These are phyloP conservation scores for Thuidium tamariscinum DNA, from an alignment of 225 moss, liverwort and hornwort species.

Conservation along the genomic window DNA sequence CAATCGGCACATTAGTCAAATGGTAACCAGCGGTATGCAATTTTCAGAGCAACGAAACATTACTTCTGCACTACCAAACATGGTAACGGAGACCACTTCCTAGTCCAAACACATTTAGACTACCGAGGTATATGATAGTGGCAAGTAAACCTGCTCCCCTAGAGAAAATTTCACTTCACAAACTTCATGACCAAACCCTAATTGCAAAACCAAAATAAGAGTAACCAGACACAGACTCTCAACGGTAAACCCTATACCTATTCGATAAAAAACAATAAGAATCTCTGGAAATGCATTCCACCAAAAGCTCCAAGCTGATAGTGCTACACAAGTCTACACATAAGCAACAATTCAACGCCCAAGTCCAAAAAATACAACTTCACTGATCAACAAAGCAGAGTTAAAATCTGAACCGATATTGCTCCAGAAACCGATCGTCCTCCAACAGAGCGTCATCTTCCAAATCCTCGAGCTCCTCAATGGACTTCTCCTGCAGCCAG, in stretches of 20 bases:
- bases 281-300: not conserved
- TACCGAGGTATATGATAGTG: not conserved
- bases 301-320: not conserved
- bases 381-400: not conserved
- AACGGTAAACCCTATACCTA: not conserved
- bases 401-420: slow-evolving; percentile 49
- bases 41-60: not conserved
- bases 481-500: slow-evolving; percentile 66
- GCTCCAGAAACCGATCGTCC: slow-evolving; percentile 93
- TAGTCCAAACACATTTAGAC: not conserved
- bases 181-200: not conserved
- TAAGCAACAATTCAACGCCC: not conserved
- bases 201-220: not conserved
- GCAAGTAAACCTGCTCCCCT: not conserved
- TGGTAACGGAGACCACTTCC: not conserved
- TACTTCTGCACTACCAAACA: not conserved
- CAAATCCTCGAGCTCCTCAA: slow-evolving; percentile 80
- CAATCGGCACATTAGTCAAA: not conserved
- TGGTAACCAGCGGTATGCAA: not conserved
- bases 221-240: not conserved
- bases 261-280: not conserved
- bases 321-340: not conserved
- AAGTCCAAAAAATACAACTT: not conserved
- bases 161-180: not conserved
- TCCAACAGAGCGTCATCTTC: slow-evolving; percentile 76